Evolutionary conservation across 306 rosid genomes (phyloP).

Genomic region (Cicer judaicum): DNA sequence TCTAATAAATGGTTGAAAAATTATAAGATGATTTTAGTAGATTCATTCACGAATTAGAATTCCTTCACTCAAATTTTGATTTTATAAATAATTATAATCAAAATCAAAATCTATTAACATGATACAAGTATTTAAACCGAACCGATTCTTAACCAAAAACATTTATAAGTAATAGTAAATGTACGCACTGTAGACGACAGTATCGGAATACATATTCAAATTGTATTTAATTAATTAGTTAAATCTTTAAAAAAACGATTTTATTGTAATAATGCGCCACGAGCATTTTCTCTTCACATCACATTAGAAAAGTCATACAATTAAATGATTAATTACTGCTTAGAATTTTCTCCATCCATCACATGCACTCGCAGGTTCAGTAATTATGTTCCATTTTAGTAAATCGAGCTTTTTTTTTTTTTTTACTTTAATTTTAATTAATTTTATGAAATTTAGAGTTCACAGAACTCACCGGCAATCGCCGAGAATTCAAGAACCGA

Average conservation of each 20-base stretch:
- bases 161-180: not conserved
- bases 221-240: not conserved
- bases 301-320: slow-evolving; percentile 57
- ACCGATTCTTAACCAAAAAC: not conserved
- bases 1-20: slow-evolving; percentile 15
- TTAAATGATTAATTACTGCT: slow-evolving; percentile 40
- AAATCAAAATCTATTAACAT: no score
- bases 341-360: slow-evolving; percentile 20
- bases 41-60: slow-evolving; percentile 18
- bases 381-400: not conserved
- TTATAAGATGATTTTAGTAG: slow-evolving; percentile 30
- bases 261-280: slow-evolving; percentile 1
- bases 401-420: not conserved
- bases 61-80: not conserved
- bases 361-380: slow-evolving; percentile 12
- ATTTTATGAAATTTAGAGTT: slow-evolving; percentile 30
- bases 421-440: not conserved
- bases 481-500: slow-evolving; percentile 80
- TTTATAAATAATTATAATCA: no score
- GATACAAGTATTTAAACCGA: no score
- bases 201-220: slow-evolving; percentile 10
- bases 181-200: slow-evolving; percentile 16
- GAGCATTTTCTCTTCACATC: slow-evolving; percentile 21
- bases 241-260: not conserved
- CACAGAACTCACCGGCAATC: slow-evolving; percentile 73